These are phyloP conservation scores for Dictyostelium citrinum DNA, from an alignment of 78 protist species.

Conservation along the genomic window DNA sequence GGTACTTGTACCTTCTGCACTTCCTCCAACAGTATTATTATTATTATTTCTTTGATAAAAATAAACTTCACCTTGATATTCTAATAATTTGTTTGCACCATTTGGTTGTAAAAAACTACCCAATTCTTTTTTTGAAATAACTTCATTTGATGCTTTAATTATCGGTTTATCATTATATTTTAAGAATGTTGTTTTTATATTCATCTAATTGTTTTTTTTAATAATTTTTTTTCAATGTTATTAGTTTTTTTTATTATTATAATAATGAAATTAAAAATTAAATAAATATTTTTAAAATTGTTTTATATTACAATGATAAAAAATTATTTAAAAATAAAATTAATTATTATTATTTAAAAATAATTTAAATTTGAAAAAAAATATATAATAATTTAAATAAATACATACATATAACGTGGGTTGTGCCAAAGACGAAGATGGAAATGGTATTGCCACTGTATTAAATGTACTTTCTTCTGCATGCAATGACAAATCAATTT, in stretches of 20 bases:
- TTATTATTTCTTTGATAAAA: not conserved
- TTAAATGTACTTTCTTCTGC: conserved; percentile 20
- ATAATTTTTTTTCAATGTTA: not conserved
- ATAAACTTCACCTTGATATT: conserved; percentile 46
- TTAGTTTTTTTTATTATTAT: conserved; percentile 1
- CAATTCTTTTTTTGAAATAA: conserved; percentile 2
- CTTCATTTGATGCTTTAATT: not conserved
- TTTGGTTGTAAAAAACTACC: not conserved
- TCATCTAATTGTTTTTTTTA: not conserved
- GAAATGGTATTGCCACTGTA: conserved; percentile 25
- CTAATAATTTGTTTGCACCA: conserved; percentile 46
- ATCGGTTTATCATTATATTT: conserved; percentile 44
- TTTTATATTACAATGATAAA: not conserved
- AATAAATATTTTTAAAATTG: not conserved
- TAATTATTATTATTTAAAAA: not conserved
- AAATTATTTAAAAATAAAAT: not conserved
- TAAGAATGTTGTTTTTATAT: conserved; percentile 35
- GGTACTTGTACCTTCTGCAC: not conserved
- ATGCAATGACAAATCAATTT: conserved; percentile 57
- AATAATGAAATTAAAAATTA: not conserved
- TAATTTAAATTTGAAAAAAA: not conserved
- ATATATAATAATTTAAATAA: not conserved
- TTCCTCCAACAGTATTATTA: not conserved
- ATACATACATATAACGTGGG: conserved; percentile 44
- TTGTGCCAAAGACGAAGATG: conserved; percentile 35